A percentile compares a stretch with the other conserved stretches of the same genome.
Conservation (phyloP, 805 yeast genomes). For the Saturnispora sanitii region DNA sequence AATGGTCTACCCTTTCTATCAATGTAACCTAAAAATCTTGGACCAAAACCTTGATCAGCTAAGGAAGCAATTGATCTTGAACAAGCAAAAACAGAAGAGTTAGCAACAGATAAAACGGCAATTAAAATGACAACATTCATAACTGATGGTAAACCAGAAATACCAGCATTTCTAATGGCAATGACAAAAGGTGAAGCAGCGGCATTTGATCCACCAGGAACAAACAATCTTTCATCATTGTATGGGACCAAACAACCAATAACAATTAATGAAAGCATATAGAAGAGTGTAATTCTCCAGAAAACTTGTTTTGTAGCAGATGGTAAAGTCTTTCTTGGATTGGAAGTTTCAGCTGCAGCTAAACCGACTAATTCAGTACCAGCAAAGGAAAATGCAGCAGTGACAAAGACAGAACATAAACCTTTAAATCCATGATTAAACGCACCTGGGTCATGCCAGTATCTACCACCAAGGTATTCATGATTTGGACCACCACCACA, state of each 20-base stretch:
- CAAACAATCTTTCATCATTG: constrained; percentile 36
- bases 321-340: constrained; percentile 49
- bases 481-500: constrained; percentile 55
- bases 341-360: constrained; percentile 52
- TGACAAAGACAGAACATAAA: constrained; percentile 49
- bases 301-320: constrained; percentile 52
- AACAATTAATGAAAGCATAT: constrained; percentile 39
- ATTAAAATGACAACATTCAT: constrained; percentile 67
- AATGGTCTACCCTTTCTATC: constrained; percentile 75
- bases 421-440: constrained; percentile 44
- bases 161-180: constrained; percentile 54
- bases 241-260: constrained; percentile 48
- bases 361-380: constrained; percentile 56
- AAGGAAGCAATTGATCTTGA: constrained; percentile 61
- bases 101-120: constrained; percentile 69
- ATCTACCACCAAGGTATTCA: constrained; percentile 46
- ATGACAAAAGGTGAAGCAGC: constrained; percentile 70
- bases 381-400: constrained; percentile 52
- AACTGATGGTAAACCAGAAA: constrained; percentile 56
- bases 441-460: constrained; percentile 52
- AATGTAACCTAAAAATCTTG: constrained; percentile 51
- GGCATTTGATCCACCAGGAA: constrained; percentile 38
- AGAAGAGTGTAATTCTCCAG: constrained; percentile 49
- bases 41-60: constrained; percentile 64
- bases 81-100: constrained; percentile 64